Evolutionary conservation across 1,284 basidiomycete species (phyloP).

Genomic region (Heterobasidion irregulare): DNA sequence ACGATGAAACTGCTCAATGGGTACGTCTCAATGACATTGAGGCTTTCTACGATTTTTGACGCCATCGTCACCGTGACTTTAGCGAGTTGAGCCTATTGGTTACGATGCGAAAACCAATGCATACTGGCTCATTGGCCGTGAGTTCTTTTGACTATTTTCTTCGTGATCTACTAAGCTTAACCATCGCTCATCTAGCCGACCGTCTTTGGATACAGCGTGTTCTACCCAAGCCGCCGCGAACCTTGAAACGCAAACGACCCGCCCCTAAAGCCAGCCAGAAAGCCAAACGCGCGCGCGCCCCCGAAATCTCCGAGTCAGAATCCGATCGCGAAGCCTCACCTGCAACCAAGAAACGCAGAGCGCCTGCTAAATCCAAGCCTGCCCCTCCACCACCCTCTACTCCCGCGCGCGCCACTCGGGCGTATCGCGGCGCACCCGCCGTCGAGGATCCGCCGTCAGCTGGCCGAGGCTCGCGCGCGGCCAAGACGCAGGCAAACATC

Average conservation of each 20-base stretch:
- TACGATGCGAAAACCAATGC: conserved; percentile 77
- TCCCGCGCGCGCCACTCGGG: conserved; percentile 17
- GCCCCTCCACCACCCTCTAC: background rate
- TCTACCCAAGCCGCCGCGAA: conserved; percentile 41
- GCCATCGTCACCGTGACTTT: background rate
- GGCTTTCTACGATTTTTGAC: background rate
- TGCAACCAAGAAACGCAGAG: conserved; percentile 18
- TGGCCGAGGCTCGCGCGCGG: conserved; percentile 42
- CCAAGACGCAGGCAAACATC: conserved; percentile 62
- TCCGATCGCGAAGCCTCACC: conserved; percentile 10
- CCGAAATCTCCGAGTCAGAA: conserved; percentile 17
- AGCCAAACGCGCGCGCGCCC: conserved; percentile 7
- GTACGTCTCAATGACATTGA: conserved; percentile 30
- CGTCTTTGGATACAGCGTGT: conserved; percentile 83
- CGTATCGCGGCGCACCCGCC: conserved; percentile 7
- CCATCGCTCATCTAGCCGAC: conserved; percentile 38
- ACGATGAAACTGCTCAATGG: conserved; percentile 70
- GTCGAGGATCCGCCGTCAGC: conserved; percentile 16
- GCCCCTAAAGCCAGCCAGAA: conserved; percentile 9
- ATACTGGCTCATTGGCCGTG: conserved; percentile 85
- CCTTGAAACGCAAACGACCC: conserved; percentile 48
- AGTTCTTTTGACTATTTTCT: conserved; percentile 11
- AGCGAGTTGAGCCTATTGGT: conserved; percentile 85
- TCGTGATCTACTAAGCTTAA: background rate
- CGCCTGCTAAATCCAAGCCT: background rate